Evolutionary conservation across 352 stramenopile species (phyloP).

Genomic region (Phytophthora idaei): DNA sequence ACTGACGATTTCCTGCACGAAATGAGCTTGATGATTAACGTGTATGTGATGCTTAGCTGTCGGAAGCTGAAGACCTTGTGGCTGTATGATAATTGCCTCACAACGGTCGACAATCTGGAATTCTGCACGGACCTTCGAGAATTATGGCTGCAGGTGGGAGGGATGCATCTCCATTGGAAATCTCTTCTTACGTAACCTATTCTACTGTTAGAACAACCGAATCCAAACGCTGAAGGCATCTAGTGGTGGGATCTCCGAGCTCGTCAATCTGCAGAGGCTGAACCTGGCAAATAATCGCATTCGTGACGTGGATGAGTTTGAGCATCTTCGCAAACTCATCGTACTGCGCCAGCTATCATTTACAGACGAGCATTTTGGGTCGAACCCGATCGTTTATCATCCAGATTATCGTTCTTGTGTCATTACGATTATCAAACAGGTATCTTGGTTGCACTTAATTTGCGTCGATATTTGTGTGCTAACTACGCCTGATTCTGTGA

Average conservation of each 20-base stretch:
- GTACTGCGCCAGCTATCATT: conserved; percentile 66
- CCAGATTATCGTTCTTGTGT: conserved; percentile 77
- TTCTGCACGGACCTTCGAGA: conserved; percentile 76
- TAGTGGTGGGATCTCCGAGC: conserved; percentile 51
- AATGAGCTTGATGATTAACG: not conserved
- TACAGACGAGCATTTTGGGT: conserved; percentile 84
- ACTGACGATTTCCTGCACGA: not conserved
- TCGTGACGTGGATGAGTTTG: conserved; percentile 68
- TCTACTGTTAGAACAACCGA: conserved; percentile 55
- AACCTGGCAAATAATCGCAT: conserved; percentile 82
- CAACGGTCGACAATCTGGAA: conserved; percentile 61
- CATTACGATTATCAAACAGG: conserved; percentile 69
- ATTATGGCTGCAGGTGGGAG: conserved; percentile 75
- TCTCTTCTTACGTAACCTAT: not conserved
- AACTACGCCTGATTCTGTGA: not conserved
- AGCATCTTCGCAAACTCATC: conserved; percentile 62
- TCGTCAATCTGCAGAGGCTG: conserved; percentile 76
- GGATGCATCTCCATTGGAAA: not conserved
- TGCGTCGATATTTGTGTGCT: not conserved
- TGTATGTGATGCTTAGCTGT: conserved; percentile 18
- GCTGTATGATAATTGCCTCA: conserved; percentile 78
- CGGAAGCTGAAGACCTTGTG: conserved; percentile 78
- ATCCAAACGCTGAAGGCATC: conserved; percentile 52
- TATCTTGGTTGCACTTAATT: conserved; percentile 21
- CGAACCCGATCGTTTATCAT: conserved; percentile 69